These are phyloP conservation scores for Paramyrothecium sp. DNA, from an alignment of 2,329 filamentous ascomycete genomes.

Conservation along the genomic window DNA sequence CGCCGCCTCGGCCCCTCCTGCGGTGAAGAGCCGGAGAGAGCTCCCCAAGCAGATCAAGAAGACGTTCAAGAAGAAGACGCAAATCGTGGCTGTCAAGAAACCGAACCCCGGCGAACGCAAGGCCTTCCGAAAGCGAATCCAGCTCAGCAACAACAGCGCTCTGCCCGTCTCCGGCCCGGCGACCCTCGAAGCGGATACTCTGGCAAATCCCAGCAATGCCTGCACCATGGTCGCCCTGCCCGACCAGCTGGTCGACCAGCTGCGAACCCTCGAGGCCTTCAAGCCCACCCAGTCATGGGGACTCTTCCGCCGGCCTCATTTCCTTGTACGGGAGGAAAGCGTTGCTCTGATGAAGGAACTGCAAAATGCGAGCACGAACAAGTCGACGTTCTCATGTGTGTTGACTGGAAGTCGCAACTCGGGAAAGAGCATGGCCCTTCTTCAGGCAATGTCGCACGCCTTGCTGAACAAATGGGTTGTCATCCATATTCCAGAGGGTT, in stretches of 20 bases:
- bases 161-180: slow-evolving; percentile 69
- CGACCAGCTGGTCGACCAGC: slow-evolving; percentile 69
- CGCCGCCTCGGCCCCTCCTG: slow-evolving; percentile 24
- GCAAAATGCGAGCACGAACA: slow-evolving; percentile 47
- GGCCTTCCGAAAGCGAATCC: slow-evolving; percentile 81
- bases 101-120: slow-evolving; percentile 79
- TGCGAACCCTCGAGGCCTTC: slow-evolving; percentile 86
- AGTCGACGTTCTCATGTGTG: slow-evolving; percentile 61
- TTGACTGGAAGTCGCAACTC: slow-evolving; percentile 71
- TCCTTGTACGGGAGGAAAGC: slow-evolving; percentile 77
- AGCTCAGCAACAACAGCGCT: slow-evolving; percentile 93
- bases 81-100: slow-evolving; percentile 46
- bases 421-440: slow-evolving; percentile 83
- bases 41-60: slow-evolving; percentile 38
- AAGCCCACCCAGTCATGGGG: slow-evolving; percentile 87
- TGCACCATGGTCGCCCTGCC: slow-evolving; percentile 71
- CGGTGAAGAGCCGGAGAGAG: slow-evolving; percentile 33
- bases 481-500: slow-evolving; percentile 86
- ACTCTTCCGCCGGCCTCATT: slow-evolving; percentile 78
- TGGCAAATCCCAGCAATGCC: slow-evolving; percentile 52
- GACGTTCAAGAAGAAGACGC: slow-evolving; percentile 52
- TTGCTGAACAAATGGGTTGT: slow-evolving; percentile 86
- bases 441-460: slow-evolving; percentile 81
- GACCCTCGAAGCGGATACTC: slow-evolving; percentile 54
- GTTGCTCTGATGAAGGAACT: slow-evolving; percentile 67